phyloP scores from a whole-genome alignment of 208 protist species.

The Leptomonas seymouri region DNA sequence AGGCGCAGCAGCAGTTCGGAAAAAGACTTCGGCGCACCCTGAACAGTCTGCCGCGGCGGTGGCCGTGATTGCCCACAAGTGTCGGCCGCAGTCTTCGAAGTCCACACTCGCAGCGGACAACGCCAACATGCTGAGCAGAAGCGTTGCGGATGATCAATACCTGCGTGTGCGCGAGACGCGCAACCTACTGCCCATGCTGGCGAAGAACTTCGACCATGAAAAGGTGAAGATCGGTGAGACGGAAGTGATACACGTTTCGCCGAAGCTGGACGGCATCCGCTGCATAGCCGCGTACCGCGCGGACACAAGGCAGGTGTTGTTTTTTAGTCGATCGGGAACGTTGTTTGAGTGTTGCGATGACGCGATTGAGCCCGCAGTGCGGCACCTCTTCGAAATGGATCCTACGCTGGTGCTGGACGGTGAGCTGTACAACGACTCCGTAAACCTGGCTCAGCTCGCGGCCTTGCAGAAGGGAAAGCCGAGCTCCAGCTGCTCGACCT shows the following conservation, averaged over 20 bases:
- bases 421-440: constrained; percentile 85
- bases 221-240: constrained; percentile 44
- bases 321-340: constrained; percentile 86
- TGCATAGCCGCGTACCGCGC: constrained; percentile 79
- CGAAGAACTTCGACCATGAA: constrained; percentile 78
- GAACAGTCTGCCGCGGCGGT: not conserved
- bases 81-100: constrained; percentile 54
- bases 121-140: constrained; percentile 72
- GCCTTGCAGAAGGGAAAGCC: not conserved
- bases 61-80: constrained; percentile 45
- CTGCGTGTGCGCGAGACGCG: constrained; percentile 59
- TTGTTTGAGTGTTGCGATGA: constrained; percentile 89
- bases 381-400: constrained; percentile 65
- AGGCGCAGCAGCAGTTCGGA: not conserved
- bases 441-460: constrained; percentile 35
- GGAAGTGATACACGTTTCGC: constrained; percentile 73
- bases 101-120: constrained; percentile 43
- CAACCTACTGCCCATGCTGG: constrained; percentile 90
- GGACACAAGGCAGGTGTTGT: constrained; percentile 47
- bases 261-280: constrained; percentile 92
- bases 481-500: not conserved
- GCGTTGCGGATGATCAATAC: constrained; percentile 73
- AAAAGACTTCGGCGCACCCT: not conserved
- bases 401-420: constrained; percentile 84
- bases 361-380: constrained; percentile 68